Base-by-base conservation (phyloP, 2,329 filamentous ascomycete genomes). In the Elsinoe fawcettii region DNA sequence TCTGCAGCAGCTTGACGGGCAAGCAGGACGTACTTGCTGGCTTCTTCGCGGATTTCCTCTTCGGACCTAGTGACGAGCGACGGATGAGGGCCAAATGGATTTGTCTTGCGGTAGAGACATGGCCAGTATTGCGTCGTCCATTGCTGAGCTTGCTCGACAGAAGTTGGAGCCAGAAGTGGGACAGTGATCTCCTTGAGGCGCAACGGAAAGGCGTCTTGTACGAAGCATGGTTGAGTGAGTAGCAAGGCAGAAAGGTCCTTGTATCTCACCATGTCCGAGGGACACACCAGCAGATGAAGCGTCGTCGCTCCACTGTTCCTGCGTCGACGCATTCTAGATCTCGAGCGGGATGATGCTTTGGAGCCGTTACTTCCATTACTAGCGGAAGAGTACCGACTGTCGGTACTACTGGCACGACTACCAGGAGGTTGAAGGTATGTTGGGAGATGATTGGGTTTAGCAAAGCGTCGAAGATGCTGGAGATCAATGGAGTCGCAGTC, bases 61-160 rank as follows among this genome's bases (percentile, higher is more conserved):
- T 86, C 85, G 25, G 85, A 83, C 59, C 86, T 83, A 41, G 80
- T 76, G 57, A 92, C 82, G 67, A 87, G 81, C 66, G 84, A 83
- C 60, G 88, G 88, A 67, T 95, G 89, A 16, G 89, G 88, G 3
- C 89, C 89, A 59, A 91, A 87, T 1, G 88, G 88, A 66, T 93
- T 93, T 63, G 87, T 91, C 74, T 90, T 90, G 62, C 88, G 86
- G 73, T 93, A 95, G 51, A 91, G 82, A 1, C 85, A 87, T 11
- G 89, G 89, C 89, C 89, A 95, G 70, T 89, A 92, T 63, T 85
- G 79, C 32, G 80, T 76, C 23, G 83, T 86, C 88, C 88, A 93
- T 67, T 82, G 75, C 23, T 80, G 81, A 7, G 89, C 87, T 69
- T 92, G 87, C 37, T 85, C 77, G 63, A 85, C 81, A 2, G 87